Base-by-base conservation (phyloP, 2,329 filamentous ascomycete genomes). In the Aschersonia sp. region DNA sequence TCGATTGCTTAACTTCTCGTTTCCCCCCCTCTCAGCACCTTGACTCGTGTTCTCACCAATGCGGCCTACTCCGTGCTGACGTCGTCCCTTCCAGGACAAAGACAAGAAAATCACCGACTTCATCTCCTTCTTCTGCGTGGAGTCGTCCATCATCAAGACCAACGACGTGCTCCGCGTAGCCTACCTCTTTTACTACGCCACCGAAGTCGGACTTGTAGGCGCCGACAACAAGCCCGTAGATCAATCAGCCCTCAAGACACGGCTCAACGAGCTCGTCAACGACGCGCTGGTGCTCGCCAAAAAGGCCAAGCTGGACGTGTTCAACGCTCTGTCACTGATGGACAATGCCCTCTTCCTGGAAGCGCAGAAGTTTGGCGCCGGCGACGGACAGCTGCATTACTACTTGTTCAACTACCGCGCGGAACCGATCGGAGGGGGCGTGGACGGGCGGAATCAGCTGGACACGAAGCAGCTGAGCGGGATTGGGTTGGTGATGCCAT, bases 331-430 rank as follows among this genome's bases (percentile, higher is more conserved):
- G 48, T 94, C 89, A 0, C 74, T 96, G 40, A 83, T 95, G 67
- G 91, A 98, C 65, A 98, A 98, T 64, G 84, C 81, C 1, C 75
- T 97, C 28, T 97, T 98, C 76, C 74, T 98, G 5, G 83, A 91
- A 61, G 77, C 96, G 55, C 87, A 96, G 61, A 94, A 94, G 65
- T 98, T 96, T 59, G 92, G 91, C 43, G 82, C 85, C 4, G 92
- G 92, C 32, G 92, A 98, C 63, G 92, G 92, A 44, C 88, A 92
- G 64, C 73, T 98, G 57, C 89, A 98, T 66, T 98, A 89, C 69
- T 98, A 98, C 65, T 73, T 98, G 32, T 98, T 94, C 75, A 98
- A 98, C 68, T 98, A 96, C 72, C 81, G 88, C 49, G 86, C 88
- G 9, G 82, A 85, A 51, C 80, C 82, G n/a, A 84, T 98, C 58